phyloP scores from a whole-genome alignment of 306 rosid species.

The Mucuna pruriens region DNA sequence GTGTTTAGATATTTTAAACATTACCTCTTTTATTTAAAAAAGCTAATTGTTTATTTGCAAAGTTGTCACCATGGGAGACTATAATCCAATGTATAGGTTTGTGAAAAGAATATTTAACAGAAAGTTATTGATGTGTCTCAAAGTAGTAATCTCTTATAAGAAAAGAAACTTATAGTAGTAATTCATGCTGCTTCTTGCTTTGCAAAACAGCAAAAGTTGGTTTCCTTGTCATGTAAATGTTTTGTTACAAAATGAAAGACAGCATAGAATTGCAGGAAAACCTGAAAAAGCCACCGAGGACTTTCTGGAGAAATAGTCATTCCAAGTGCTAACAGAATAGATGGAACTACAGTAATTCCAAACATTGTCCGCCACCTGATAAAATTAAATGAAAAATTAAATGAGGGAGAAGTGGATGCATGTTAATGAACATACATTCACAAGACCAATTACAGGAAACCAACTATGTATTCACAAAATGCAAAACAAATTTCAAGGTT shows the following conservation, averaged over 20 bases:
- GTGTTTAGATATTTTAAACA: not conserved
- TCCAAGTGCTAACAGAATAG: slow-evolving; percentile 79
- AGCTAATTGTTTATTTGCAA: not conserved
- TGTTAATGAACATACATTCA: not conserved
- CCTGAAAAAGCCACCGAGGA: slow-evolving; percentile 97
- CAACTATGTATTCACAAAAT: not conserved
- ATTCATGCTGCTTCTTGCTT: not conserved
- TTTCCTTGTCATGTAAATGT: not conserved
- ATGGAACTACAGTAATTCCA: slow-evolving; percentile 76
- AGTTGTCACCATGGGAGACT: not conserved
- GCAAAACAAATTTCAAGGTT: slow-evolving; percentile 16
- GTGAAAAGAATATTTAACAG: slow-evolving; percentile 7
- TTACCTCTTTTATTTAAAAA: not conserved
- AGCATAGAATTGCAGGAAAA: slow-evolving; percentile 29
- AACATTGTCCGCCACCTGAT: slow-evolving; percentile 96
- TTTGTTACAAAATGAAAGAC: slow-evolving; percentile 30
- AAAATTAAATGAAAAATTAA: slow-evolving; percentile 27
- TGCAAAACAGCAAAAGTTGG: not conserved
- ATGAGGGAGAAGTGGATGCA: not conserved
- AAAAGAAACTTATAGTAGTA: not conserved
- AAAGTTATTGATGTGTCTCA: not conserved
- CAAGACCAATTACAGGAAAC: not conserved
- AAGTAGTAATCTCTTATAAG: not conserved
- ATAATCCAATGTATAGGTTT: slow-evolving; percentile 2
- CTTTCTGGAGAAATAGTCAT: slow-evolving; percentile 88